Evolutionary conservation across 495 filamentous ascomycete species (phyloP), one percentile per base, ranked within the genome.

Genomic region (Beverwykella pulmonaria): DNA sequence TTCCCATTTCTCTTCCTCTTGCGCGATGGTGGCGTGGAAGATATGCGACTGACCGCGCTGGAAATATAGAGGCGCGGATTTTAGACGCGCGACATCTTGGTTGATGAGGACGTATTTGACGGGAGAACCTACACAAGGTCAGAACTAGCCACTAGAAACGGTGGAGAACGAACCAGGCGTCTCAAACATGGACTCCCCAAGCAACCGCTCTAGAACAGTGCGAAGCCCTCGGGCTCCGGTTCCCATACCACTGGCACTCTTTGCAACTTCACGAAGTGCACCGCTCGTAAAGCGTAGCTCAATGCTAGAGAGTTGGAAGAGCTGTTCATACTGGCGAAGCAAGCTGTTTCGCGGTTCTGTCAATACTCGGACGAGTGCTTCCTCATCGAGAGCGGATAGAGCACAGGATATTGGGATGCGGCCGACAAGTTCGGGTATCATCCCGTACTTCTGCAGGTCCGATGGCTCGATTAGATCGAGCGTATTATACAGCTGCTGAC

Each of bases 391-490:
- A 0, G 94, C 84, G 3, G 90, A 87, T 0, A 98, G 83, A 0
- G 94, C 90, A 46, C 91, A 91, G 59, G 89, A 87, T 61, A 96
- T 88, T 19, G 94, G 93, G 62, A 98, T 87, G 20, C 94, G 87
- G 30, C 94, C 95, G 54, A 90, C 82, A n/a, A 98, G 83, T 77
- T 98, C 94, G 9, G 94, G 94, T 62, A 98, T 97, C 60, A 98
- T 89, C 32, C 95, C 95, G 74, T 90, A 98, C 39, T 82, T 86
- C 76, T 97, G 92, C 3, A 98, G 81, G 72, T 98, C 94, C 0
- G 86, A 82, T 0, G 92, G 91, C 22, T 87, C 88, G 36, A 92
- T 82, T 2, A 96, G 85, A 66, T 96, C 91, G 1, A 97, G 82
- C 19, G 91, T 86, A 41, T 93, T 95, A 72, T 91, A 89, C 58